Evolutionary conservation across 495 filamentous ascomycete species (phyloP).

Genomic region (Aspergillus saccharolyticus): DNA sequence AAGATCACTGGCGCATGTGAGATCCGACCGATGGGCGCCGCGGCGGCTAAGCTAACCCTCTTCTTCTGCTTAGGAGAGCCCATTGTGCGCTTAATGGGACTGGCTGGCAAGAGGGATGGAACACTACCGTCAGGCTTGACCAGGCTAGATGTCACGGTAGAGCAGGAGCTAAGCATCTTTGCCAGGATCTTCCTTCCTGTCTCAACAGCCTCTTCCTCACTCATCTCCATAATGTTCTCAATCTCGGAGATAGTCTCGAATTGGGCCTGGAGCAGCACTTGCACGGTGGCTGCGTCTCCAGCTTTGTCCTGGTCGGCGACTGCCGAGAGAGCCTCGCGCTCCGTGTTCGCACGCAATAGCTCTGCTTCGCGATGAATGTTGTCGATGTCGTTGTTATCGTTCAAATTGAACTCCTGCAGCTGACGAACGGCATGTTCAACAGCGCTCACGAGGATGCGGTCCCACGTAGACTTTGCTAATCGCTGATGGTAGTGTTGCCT

Average conservation of each 20-base stretch:
- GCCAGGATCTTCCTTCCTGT: conserved; percentile 74
- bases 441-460: conserved; percentile 76
- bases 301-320: conserved; percentile 79
- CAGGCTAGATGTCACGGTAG: conserved; percentile 66
- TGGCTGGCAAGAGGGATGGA: conserved; percentile 51
- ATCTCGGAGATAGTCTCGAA: conserved; percentile 85
- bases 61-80: conserved; percentile 77
- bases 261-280: conserved; percentile 79
- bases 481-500: conserved; percentile 84
- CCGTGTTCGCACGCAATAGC: conserved; percentile 74
- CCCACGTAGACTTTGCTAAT: conserved; percentile 76
- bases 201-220: conserved; percentile 71
- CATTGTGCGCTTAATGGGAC: conserved; percentile 55
- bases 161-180: conserved; percentile 72
- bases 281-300: conserved; percentile 70
- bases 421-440: conserved; percentile 79
- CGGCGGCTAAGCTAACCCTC: conserved; percentile 42
- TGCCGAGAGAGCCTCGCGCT: conserved; percentile 71
- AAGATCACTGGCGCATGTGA: conserved; percentile 30
- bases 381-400: conserved; percentile 65
- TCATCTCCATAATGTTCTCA: conserved; percentile 72
- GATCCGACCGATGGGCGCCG: conserved; percentile 26
- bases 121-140: conserved; percentile 85
- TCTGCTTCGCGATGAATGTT: conserved; percentile 78
- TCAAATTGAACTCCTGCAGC: conserved; percentile 66